These are phyloP conservation scores for Parastagonospora nodorum DNA, from an alignment of 2,329 filamentous ascomycete species.

Conservation along the genomic window DNA sequence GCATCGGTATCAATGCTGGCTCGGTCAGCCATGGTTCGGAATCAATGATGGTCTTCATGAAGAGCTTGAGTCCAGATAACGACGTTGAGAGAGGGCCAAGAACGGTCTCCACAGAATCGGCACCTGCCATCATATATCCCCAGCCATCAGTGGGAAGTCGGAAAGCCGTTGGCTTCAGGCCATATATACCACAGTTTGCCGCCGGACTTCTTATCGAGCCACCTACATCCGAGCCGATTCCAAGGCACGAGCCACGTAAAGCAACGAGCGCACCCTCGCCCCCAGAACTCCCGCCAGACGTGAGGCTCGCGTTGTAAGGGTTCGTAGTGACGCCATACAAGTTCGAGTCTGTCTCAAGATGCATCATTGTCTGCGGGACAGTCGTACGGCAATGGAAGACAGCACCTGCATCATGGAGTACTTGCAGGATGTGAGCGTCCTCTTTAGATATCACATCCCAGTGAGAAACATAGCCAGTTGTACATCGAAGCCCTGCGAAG, in stretches of 20 bases:
- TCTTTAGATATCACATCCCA: constrained; percentile 52
- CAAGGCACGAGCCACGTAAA: constrained; percentile 58
- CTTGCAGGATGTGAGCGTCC: constrained; percentile 56
- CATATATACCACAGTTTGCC: constrained; percentile 40
- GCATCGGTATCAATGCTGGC: constrained; percentile 63
- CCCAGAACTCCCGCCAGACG: constrained; percentile 60
- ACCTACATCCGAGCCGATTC: constrained; percentile 48
- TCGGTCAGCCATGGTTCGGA: constrained; percentile 62
- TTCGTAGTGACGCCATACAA: constrained; percentile 60
- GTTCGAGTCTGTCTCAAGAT: constrained; percentile 58
- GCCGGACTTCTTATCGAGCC: constrained; percentile 30
- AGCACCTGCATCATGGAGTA: constrained; percentile 56
- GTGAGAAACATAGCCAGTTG: constrained; percentile 57
- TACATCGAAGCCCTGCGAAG: constrained; percentile 55
- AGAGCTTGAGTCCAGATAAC: constrained; percentile 59
- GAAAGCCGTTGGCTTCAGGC: constrained; percentile 50
- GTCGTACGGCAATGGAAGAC: constrained; percentile 61
- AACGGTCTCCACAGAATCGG: constrained; percentile 55
- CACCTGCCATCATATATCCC: constrained; percentile 50
- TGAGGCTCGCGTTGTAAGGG: constrained; percentile 58
- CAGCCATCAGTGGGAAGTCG: constrained; percentile 52
- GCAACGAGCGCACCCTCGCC: constrained; percentile 63
- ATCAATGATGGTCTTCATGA: constrained; percentile 58
- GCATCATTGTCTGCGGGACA: constrained; percentile 60
- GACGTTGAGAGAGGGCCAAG: constrained; percentile 62